These are phyloP conservation scores for Malbranchea cinnamomea DNA, from an alignment of 2,329 filamentous ascomycete genomes.

Conservation along the genomic window DNA sequence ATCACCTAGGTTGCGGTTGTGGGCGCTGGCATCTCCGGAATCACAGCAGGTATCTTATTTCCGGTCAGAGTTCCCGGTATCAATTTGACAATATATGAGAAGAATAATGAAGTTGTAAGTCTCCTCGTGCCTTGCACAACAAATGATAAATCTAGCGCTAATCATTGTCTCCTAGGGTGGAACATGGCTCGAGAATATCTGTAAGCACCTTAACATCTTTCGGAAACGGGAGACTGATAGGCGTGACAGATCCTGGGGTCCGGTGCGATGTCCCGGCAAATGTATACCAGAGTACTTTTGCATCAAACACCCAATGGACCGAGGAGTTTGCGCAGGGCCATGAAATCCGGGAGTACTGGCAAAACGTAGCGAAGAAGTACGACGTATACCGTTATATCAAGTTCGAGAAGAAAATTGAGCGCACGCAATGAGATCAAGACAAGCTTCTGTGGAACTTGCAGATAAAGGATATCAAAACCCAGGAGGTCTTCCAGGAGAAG, in stretches of 20 bases:
- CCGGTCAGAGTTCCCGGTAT: slow-evolving; percentile 55
- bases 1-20: too few species aligned
- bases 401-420: slow-evolving; percentile 41
- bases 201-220: too few species aligned
- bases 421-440: slow-evolving; percentile 38
- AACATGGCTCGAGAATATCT: slow-evolving; percentile 31
- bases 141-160: too few species aligned
- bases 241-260: slow-evolving; percentile 49
- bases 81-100: slow-evolving; percentile 51
- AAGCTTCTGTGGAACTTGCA: slow-evolving; percentile 24
- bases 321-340: slow-evolving; percentile 43
- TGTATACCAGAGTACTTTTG: slow-evolving; percentile 49
- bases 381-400: slow-evolving; percentile 46
- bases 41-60: slow-evolving; percentile 50
- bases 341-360: slow-evolving; percentile 56
- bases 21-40: slow-evolving; percentile 50
- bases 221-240: too few species aligned
- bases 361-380: slow-evolving; percentile 46
- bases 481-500: slow-evolving; percentile 12
- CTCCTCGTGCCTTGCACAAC: too few species aligned
- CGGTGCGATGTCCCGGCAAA: slow-evolving; percentile 57
- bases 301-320: slow-evolving; percentile 3
- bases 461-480: slow-evolving; percentile 12
- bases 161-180: slow-evolving; percentile 35
- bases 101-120: slow-evolving; percentile 51